Percentiles rank a stretch among this genome's conserved stretches.
Evolutionary conservation across 306 rosid genomes (phyloP).

Genomic region (Astragalus membranaceus): DNA sequence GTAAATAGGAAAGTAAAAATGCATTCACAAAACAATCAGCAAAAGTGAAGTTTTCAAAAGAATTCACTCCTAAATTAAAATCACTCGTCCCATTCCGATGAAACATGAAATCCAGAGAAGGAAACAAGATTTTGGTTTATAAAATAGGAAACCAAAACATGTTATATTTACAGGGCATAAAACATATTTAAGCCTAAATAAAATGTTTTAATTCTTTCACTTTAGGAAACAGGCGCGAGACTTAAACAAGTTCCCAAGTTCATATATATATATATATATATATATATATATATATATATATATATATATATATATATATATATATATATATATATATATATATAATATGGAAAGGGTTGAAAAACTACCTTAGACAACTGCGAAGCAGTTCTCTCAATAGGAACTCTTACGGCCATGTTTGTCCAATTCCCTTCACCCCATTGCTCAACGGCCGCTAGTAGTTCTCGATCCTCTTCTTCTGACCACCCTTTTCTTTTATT

Average conservation of each 20-base stretch:
- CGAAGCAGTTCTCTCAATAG: slow-evolving; percentile 44
- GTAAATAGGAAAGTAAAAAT: not conserved
- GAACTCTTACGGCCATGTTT: slow-evolving; percentile 41
- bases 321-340: too few species aligned
- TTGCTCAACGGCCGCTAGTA: slow-evolving; percentile 52
- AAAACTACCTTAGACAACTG: slow-evolving; percentile 66
- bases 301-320: too few species aligned
- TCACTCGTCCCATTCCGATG: not conserved
- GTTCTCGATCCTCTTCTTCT: slow-evolving; percentile 61
- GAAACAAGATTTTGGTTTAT: too few species aligned
- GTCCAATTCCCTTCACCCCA: slow-evolving; percentile 87
- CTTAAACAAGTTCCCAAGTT: not conserved
- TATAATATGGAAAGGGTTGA: too few species aligned
- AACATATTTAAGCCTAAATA: too few species aligned
- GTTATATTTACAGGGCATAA: too few species aligned
- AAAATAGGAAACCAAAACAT: too few species aligned
- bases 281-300: too few species aligned
- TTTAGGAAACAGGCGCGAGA: too few species aligned
- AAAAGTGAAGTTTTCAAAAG: not conserved
- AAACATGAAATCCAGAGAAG: too few species aligned
- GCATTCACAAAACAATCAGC: not conserved
- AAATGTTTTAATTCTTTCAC: too few species aligned
- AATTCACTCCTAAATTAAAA: not conserved
- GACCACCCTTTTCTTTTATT: slow-evolving; percentile 73
- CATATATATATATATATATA: too few species aligned